Base-by-base conservation (phyloP, 352 stramenopile genomes). In the Globisporangium nodosum region DNA sequence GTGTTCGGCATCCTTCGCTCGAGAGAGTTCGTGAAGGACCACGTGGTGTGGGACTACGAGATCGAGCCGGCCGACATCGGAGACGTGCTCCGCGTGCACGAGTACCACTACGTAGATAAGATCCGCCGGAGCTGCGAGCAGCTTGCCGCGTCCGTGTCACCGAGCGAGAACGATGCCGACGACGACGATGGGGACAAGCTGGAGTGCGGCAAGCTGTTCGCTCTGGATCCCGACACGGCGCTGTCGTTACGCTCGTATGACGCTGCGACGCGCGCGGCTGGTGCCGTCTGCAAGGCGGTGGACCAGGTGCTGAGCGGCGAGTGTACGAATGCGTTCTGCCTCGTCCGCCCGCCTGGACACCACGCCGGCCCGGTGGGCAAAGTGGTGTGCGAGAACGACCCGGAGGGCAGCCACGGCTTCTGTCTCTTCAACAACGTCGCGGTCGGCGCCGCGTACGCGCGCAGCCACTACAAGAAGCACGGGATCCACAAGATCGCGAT, bases 351-450 rank as follows among this genome's bases (percentile, higher is more conserved):
- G 27, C 97, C 97, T 21, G 97, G 97, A 7, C 97, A 99, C 66
- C 97, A 99, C 78, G 96, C 95, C 45, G 97, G 97, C 24, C 91
- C 94, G 15, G 74, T 94, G 27, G 95, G 95, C 39, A 96, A 98
- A 63, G 95, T 98, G 9, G 88, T 85, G 40, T 97, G 90, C 68
- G 75, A 71, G 15, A 97, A 98, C 66, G 95, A 98, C 63, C 87
- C 83, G 3, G 82, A 89, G 35, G 80, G 81, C 27, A 89, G 74
- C 42, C 69, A 89, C 70, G 97, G 97, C 24, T 99, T 99, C 67
- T 99, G 96, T 69, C 76, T 99, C 2, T 83, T 99, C 33, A 99
- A 99, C 77, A 99, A 99, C 71, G 95, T 99, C 46, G 96, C 95
- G 16, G 96, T 99, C 59, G 97, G 88, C 42, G 97, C 96, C 30